These are phyloP conservation scores for Spergularia marina DNA, from an alignment of 148 eudicot genomes.

Conservation along the genomic window DNA sequence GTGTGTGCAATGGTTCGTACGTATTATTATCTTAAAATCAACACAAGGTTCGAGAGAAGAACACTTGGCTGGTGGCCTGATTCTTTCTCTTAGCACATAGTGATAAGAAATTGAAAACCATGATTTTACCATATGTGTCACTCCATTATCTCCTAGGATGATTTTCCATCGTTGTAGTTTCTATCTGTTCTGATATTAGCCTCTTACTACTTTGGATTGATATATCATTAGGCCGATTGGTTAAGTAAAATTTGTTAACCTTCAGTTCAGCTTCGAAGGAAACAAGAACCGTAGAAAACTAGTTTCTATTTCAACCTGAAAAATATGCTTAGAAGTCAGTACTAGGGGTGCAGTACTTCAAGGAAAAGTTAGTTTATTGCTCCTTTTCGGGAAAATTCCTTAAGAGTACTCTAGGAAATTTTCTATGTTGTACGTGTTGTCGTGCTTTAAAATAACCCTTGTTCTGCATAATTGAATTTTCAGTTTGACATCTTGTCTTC, in stretches of 20 bases:
- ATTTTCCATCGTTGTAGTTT: neutral
- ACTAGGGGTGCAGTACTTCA: neutral
- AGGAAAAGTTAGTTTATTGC: neutral
- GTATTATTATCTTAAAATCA: too few relatives aligned
- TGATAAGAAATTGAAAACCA: neutral
- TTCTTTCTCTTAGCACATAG: too few relatives aligned
- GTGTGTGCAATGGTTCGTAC: too few relatives aligned
- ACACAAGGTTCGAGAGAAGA: too few relatives aligned
- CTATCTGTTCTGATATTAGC: neutral
- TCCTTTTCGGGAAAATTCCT: neutral
- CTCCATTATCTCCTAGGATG: neutral
- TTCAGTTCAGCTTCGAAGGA: too few relatives aligned
- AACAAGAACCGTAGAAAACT: too few relatives aligned
- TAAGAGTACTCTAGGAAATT: neutral
- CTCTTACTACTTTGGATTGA: too few relatives aligned
- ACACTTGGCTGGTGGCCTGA: too few relatives aligned
- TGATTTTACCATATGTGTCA: neutral
- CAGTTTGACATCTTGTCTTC: constrained; percentile 85
- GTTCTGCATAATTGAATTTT: constrained; percentile 19
- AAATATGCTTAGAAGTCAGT: neutral
- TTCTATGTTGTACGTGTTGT: neutral
- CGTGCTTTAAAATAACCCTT: neutral
- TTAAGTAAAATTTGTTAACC: too few relatives aligned
- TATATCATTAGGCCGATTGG: too few relatives aligned
- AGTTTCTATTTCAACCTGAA: too few relatives aligned